Conservation (phyloP, 345 rosid species). For the Melaleuca alternifolia region DNA sequence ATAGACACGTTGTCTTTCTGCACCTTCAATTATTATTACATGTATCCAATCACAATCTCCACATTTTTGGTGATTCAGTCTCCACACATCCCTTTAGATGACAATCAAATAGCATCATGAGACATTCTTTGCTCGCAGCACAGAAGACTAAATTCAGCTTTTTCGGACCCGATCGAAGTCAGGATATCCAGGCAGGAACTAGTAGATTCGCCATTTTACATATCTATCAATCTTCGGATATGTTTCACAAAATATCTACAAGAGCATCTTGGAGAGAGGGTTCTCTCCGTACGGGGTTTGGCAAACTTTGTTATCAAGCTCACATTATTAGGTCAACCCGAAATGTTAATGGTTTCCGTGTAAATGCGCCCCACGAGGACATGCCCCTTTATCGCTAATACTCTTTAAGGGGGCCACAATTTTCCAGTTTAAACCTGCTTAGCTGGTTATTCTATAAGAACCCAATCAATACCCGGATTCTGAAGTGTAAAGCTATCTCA, state of each 20-base stretch:
- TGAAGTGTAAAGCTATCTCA: neutral
- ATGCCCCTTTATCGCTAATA: neutral
- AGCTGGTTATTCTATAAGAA: neutral
- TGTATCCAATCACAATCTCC: neutral
- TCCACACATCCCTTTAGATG: neutral
- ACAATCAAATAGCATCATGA: neutral
- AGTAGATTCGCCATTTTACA: neutral
- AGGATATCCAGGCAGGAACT: neutral
- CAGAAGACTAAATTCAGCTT: neutral
- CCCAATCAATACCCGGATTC: neutral
- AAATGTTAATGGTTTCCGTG: neutral
- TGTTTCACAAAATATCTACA: neutral
- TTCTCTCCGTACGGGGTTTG: neutral
- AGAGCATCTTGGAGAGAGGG: neutral
- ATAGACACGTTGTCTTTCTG: neutral
- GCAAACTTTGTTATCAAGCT: neutral
- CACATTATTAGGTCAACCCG: neutral
- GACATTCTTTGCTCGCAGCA: neutral
- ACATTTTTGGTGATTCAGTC: neutral
- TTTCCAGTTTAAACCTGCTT: neutral
- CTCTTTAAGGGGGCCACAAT: neutral
- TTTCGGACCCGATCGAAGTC: neutral
- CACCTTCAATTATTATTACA: neutral
- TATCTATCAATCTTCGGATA: neutral
- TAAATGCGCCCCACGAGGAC: neutral